phyloP scores from a whole-genome alignment of 2,329 filamentous ascomycete genomes.

The Tolypocladium tundrense region DNA sequence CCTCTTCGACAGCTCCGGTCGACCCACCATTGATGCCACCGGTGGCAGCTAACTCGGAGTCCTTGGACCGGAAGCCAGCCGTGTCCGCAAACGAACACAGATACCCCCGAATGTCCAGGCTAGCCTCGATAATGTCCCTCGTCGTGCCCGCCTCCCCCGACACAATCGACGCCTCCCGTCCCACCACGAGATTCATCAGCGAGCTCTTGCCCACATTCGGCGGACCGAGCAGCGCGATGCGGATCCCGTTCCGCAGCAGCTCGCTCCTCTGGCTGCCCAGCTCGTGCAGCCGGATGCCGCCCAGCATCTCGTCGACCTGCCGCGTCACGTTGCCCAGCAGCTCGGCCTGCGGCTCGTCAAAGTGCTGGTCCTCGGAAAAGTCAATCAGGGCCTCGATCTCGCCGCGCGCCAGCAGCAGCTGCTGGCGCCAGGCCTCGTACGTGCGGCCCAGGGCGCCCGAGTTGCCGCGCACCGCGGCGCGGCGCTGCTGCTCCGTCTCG shows the following conservation, averaged over 20 bases:
- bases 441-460: constrained; percentile 58
- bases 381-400: constrained; percentile 95
- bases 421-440: constrained; percentile 75
- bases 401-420: constrained; percentile 70
- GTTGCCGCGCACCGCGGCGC: constrained; percentile 70
- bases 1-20: constrained; percentile 70
- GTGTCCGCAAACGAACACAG: constrained; percentile 93
- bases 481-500: constrained; percentile 87
- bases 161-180: constrained; percentile 89
- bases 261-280: constrained; percentile 73
- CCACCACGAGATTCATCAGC: constrained; percentile 79
- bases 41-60: constrained; percentile 1
- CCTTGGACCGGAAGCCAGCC: constrained; percentile 64
- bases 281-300: constrained; percentile 58
- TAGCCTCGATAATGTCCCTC: constrained; percentile 84
- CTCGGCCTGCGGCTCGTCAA: constrained; percentile 72
- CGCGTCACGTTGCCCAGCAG: constrained; percentile 59
- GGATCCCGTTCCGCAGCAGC: constrained; percentile 74
- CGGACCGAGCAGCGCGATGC: constrained; percentile 75
- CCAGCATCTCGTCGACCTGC: constrained; percentile 52
- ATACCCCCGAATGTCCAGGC: constrained; percentile 80
- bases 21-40: constrained; percentile 1
- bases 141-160: constrained; percentile 90
- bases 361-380: constrained; percentile 95
- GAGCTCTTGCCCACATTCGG: constrained; percentile 96